Conservation (phyloP, 2,329 filamentous ascomycete species). For the Triangularia verruculosa region DNA sequence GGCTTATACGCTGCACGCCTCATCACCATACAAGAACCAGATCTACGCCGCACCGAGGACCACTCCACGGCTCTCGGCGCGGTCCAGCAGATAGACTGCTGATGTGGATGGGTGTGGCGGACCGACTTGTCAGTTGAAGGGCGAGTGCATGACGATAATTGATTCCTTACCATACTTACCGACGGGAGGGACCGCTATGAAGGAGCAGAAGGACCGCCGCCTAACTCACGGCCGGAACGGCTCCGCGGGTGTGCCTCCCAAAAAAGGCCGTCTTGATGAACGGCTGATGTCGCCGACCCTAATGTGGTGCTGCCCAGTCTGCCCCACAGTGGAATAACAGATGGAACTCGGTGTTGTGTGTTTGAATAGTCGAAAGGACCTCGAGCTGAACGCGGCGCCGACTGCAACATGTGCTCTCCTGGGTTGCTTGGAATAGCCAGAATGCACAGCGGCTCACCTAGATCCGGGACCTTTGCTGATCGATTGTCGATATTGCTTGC, state of each 20-base stretch:
- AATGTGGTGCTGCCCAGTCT: not conserved
- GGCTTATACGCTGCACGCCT: conserved; percentile 8
- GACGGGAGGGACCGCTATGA: conserved; percentile 9
- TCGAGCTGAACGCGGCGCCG: not conserved
- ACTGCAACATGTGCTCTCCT: not conserved
- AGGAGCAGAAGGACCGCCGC: not conserved
- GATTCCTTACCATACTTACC: not conserved
- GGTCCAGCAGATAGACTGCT: conserved; percentile 12
- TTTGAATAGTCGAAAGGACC: not conserved
- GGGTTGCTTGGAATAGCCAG: not conserved
- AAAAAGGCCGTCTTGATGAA: not conserved
- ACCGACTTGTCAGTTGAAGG: not conserved
- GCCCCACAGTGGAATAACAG: conserved; percentile 8
- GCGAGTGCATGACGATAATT: not conserved
- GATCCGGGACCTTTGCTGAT: not conserved
- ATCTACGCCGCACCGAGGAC: not conserved
- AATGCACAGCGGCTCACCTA: not conserved
- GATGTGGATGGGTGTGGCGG: not conserved
- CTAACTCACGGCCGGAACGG: not conserved
- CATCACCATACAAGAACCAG: conserved; percentile 1
- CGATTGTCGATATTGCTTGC: conserved; percentile 1
- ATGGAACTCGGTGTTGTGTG: not conserved
- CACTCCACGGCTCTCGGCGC: conserved; percentile 9
- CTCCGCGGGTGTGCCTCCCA: not conserved
- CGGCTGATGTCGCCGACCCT: not conserved